Conservation (phyloP, 2,329 filamentous ascomycete genomes). For the Aspergillus awamori region DNA sequence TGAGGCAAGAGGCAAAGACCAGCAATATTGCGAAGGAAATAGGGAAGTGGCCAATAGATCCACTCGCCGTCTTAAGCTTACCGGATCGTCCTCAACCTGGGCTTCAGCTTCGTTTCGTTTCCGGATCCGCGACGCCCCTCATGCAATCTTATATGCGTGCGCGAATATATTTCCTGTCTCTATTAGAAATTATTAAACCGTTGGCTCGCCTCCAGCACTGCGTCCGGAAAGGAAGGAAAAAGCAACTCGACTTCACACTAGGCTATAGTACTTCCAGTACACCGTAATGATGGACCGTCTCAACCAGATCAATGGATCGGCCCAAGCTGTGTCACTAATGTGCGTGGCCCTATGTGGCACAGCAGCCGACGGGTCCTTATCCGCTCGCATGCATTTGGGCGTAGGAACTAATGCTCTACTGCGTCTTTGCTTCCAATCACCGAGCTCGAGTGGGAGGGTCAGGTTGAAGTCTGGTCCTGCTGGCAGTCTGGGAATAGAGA, state of each 20-base stretch:
- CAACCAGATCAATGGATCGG: slow-evolving; percentile 12
- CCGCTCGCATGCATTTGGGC: slow-evolving; percentile 22
- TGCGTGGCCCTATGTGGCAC: slow-evolving; percentile 22
- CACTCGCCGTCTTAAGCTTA: slow-evolving; percentile 19
- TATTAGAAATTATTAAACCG: slow-evolving; percentile 2
- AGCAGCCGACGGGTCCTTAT: slow-evolving; percentile 17
- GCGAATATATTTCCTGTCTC: neutral
- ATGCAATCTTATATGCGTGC: slow-evolving; percentile 17
- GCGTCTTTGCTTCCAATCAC: slow-evolving; percentile 14
- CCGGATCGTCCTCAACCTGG: slow-evolving; percentile 11
- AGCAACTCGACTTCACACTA: slow-evolving; percentile 5
- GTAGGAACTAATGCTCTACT: slow-evolving; percentile 23
- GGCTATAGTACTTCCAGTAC: slow-evolving; percentile 1
- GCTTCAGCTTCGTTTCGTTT: slow-evolving; percentile 10
- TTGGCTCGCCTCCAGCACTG: neutral
- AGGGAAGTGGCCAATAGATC: slow-evolving; percentile 14
- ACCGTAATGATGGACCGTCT: slow-evolving; percentile 17
- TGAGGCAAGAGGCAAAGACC: slow-evolving; percentile 1
- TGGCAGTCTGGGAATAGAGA: slow-evolving; percentile 1
- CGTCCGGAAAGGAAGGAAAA: slow-evolving; percentile 11
- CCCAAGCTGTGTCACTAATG: slow-evolving; percentile 20
- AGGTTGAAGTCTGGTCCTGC: neutral
- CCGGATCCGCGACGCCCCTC: slow-evolving; percentile 9
- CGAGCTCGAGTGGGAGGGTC: neutral
- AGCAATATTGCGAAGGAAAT: neutral